These are phyloP conservation scores for Boletellus sp. DNA, from an alignment of 768 basidiomycete genomes.

Conservation along the genomic window DNA sequence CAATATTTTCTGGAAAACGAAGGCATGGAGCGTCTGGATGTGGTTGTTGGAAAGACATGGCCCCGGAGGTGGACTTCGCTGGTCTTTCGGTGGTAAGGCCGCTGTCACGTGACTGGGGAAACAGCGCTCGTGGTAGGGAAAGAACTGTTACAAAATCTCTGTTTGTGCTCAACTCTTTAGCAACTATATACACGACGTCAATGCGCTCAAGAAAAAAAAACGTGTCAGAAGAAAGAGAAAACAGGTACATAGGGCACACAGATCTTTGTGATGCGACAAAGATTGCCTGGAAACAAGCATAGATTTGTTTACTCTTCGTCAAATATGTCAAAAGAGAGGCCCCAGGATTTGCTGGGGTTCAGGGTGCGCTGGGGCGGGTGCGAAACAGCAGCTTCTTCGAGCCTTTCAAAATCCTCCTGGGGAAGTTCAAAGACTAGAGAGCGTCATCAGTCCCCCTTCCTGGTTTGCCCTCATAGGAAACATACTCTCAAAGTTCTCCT, in stretches of 20 bases:
- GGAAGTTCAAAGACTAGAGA: constrained; percentile 33
- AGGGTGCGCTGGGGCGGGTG: constrained; percentile 54
- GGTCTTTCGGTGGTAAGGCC: constrained; percentile 10
- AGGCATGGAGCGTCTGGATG: constrained; percentile 64
- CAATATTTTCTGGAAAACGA: constrained; percentile 65
- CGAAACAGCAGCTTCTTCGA: constrained; percentile 39
- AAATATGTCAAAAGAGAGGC: constrained; percentile 60
- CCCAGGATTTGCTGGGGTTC: constrained; percentile 61
- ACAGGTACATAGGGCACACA: too few species aligned
- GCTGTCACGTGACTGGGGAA: too few species aligned
- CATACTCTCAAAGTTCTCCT: constrained; percentile 65
- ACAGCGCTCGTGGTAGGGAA: too few species aligned
- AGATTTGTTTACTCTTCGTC: constrained; percentile 35
- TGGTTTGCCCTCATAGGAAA: background rate
- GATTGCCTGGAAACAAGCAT: background rate
- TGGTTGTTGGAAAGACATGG: constrained; percentile 40
- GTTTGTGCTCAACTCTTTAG: constrained; percentile 3
- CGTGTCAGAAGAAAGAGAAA: too few species aligned
- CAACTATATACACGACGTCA: background rate
- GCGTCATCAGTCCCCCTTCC: background rate
- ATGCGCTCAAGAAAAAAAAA: too few species aligned
- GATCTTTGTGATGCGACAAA: too few species aligned
- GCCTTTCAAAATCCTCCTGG: constrained; percentile 37
- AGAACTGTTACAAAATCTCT: too few species aligned
- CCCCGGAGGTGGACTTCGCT: background rate